Evolutionary conservation across 192 early-diverging fungal genomes (phyloP), one percentile per base, ranked within the genome.

Genomic region (Coemansia asiatica): DNA sequence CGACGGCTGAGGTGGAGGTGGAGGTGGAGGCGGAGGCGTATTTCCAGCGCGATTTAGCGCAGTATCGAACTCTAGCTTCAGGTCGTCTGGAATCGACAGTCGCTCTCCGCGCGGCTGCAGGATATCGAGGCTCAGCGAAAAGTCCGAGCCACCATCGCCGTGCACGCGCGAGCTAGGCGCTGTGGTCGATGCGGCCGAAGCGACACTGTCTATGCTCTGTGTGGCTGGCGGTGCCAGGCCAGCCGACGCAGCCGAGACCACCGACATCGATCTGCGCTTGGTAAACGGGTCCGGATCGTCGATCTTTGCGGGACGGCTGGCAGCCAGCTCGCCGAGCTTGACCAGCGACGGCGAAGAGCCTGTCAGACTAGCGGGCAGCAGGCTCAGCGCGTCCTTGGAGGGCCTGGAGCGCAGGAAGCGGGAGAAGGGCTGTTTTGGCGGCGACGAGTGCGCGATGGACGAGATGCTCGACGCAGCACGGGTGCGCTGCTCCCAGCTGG

Each of bases 1-100:
- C 13, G 71, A 69, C 1, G 18, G 59, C n/a, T n/a, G n/a, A n/a
- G n/a, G n/a, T n/a, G n/a, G n/a, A n/a, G n/a, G n/a, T n/a, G n/a
- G n/a, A n/a, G n/a, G n/a, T n/a, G n/a, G n/a, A n/a, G n/a, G n/a
- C 6, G 77, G 77, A 35, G 77, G 72, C 6, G 72, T 71, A n/a
- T 50, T 60, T 55, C 55, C 61, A 22, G 68, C 77, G 13, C 68
- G 66, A 33, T 61, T 66, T 7, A 80, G 63, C 0, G 77, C 77
- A 15, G 63, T 63, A 57, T 80, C 77, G 64, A 80, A 80, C 64
- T 80, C 77, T 7, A 80, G 72, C 66, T 71, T 74, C 56, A 80
- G 59, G 55, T 80, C 77, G 54, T 66, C 63, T 6, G 77, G 77
- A 31, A 80, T 75, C 31, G 67, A 68, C 29, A 79, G 58, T 12